Conservation (phyloP, 352 stramenopile species). For the Pythium aphanidermatum region DNA sequence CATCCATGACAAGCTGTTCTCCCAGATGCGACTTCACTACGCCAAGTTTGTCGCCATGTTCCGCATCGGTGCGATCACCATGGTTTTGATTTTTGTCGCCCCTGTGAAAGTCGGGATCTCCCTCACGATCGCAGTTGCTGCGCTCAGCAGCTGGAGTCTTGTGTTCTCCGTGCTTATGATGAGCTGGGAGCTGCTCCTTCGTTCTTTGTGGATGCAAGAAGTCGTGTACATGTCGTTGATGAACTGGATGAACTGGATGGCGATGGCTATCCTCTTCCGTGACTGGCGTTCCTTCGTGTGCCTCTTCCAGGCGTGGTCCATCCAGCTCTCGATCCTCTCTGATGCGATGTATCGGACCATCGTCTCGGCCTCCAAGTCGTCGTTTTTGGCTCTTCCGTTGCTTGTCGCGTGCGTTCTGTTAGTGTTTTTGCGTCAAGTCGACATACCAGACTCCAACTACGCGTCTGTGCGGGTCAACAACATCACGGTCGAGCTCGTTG, state of each 20-base stretch:
- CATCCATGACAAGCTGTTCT: slow-evolving; percentile 1
- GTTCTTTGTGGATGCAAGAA: not conserved
- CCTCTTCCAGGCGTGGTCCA: not conserved
- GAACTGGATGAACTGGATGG: slow-evolving; percentile 8
- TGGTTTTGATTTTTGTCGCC: not conserved
- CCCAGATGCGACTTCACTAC: slow-evolving; percentile 4
- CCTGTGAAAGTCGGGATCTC: not conserved
- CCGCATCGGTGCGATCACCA: slow-evolving; percentile 1
- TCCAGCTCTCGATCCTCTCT: slow-evolving; percentile 5
- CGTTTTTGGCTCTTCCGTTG: not conserved
- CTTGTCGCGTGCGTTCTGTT: not conserved
- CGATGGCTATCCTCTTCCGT: not conserved
- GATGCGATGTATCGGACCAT: slow-evolving; percentile 12
- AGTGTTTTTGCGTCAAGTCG: not conserved
- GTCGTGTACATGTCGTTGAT: slow-evolving; percentile 5
- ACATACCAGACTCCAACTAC: slow-evolving; percentile 1
- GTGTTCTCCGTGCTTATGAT: slow-evolving; percentile 5
- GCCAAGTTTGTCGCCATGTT: slow-evolving; percentile 4
- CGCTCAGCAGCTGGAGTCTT: not conserved
- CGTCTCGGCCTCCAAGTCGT: not conserved
- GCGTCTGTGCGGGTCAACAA: slow-evolving; percentile 21
- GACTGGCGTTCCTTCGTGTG: slow-evolving; percentile 4
- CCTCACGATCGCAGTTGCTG: not conserved
- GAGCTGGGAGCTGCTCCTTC: slow-evolving; percentile 3
- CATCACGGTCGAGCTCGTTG: slow-evolving; percentile 22